Base-by-base conservation (phyloP, 108 stramenopile species). In the Nitzschia inconspicua region DNA sequence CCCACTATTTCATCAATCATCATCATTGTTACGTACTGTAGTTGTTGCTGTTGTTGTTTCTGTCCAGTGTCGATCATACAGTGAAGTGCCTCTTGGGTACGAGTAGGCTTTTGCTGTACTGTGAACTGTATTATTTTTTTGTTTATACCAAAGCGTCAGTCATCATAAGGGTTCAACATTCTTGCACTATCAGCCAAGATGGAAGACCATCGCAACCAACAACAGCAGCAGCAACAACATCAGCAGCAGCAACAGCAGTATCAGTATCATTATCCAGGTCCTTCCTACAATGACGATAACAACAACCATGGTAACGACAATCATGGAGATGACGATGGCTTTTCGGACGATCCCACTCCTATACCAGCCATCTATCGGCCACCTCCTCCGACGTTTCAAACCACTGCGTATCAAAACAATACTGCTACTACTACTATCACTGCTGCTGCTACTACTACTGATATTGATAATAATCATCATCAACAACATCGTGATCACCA, bases 301-400 rank as follows among this genome's bases (percentile, higher is more conserved):
- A 14, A 14, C 37, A 14, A 39, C 14, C 10, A 39, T 39, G 37
- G 14, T 10, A 14, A 39, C 10, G 37, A 39, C 37, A 14, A 39
- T 14, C 16, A 7, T 2, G 24, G 16, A 9, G 57, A 58, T 8
- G 57, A 58, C 11, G 57, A 44, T 25, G 34, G 29, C 6, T 58
- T 42, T 27, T 44, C 41, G 7, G 19, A 39, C 23, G 62, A 64
- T 25, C 57, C 67, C 11, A 72, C 63, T 0, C 62, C 63, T n/a
- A 37, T 48, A 47, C 70, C 70, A n/a, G 29, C 49, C 16, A 13
- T 14, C 25, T 64, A 47, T 44, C 70, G 70, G 14, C 70, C 70
- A 28, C 70, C 70, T 3, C 43, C 57, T 8, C 68, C 59, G 13
- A 68, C 57, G 41, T 16, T 27, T 25, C 2, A 11, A 3, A 27